Evolutionary conservation across 2,329 filamentous ascomycete genomes (phyloP).

Genomic region (Ampelomyces quisqualis): DNA sequence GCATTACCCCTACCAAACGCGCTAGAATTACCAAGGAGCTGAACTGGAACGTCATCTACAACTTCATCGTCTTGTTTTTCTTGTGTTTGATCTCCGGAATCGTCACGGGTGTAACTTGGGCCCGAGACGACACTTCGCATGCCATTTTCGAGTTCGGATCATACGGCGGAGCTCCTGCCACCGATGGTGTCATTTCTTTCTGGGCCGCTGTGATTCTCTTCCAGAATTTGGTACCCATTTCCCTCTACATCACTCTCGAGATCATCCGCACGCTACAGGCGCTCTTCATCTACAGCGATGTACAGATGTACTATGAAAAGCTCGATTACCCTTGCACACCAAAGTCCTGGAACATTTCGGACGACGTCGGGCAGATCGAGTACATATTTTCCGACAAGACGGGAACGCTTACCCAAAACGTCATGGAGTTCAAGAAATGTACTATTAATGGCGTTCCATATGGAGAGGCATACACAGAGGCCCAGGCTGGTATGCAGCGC

Average conservation of each 20-base stretch:
- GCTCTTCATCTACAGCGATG: conserved; percentile 95
- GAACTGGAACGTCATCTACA: conserved; percentile 97
- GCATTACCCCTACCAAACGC: conserved; percentile 91
- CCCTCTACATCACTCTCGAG: conserved; percentile 94
- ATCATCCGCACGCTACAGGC: conserved; percentile 92
- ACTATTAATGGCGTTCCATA: conserved; percentile 96
- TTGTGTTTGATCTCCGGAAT: conserved; percentile 89
- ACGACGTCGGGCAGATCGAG: conserved; percentile 96
- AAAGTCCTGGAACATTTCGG: conserved; percentile 98
- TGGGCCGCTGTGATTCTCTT: conserved; percentile 94
- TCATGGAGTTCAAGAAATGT: conserved; percentile 99
- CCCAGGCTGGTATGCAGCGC: conserved; percentile 93
- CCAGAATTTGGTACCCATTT: conserved; percentile 98
- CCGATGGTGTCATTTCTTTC: conserved; percentile 94
- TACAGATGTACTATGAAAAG: conserved; percentile 94
- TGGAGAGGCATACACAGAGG: conserved; percentile 96
- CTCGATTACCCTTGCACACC: conserved; percentile 94
- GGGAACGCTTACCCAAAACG: conserved; percentile 84
- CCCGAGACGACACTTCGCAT: conserved; percentile 69
- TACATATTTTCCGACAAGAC: conserved; percentile 99
- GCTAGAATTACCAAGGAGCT: conserved; percentile 87
- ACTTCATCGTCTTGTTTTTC: conserved; percentile 82
- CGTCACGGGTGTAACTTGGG: conserved; percentile 82
- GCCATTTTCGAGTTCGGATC: conserved; percentile 83
- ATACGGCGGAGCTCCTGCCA: conserved; percentile 68